These are phyloP conservation scores for Suillus americanus DNA, from an alignment of 768 basidiomycete species.

Conservation along the genomic window DNA sequence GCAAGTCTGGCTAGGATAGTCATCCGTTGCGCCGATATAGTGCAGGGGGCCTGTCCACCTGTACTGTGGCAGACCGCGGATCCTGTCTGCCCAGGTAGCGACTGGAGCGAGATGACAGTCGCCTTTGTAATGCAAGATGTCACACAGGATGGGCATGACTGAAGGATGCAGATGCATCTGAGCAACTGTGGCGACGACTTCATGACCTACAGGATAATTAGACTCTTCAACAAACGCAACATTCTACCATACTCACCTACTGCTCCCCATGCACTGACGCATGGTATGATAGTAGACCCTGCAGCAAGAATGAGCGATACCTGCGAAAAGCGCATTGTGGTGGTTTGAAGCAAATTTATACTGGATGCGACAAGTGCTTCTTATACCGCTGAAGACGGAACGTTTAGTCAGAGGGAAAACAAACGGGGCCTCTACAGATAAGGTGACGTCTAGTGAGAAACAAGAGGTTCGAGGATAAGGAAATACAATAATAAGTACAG, in stretches of 20 bases:
- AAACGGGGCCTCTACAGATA: background rate
- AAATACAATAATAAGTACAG: background rate
- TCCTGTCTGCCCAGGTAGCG: conserved; percentile 85
- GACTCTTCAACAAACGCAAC: background rate
- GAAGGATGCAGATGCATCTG: conserved; percentile 85
- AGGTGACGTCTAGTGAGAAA: background rate
- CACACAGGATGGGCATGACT: conserved; percentile 64
- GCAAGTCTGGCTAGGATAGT: conserved; percentile 77
- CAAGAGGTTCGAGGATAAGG: background rate
- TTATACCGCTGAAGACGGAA: background rate
- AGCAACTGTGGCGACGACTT: conserved; percentile 92
- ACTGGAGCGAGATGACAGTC: conserved; percentile 81
- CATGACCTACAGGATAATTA: conserved; percentile 60
- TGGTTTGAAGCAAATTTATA: conserved; percentile 1
- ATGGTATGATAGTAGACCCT: conserved; percentile 23
- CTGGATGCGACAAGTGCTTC: background rate
- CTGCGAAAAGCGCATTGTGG: conserved; percentile 21
- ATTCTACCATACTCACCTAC: conserved; percentile 29
- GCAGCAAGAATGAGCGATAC: conserved; percentile 15
- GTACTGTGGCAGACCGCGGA: conserved; percentile 50
- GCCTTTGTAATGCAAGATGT: conserved; percentile 56
- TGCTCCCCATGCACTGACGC: conserved; percentile 39
- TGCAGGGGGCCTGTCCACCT: conserved; percentile 76
- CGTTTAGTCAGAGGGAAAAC: background rate
- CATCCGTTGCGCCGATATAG: conserved; percentile 71